Evolutionary conservation across 75 land plant genomes (phyloP).

Genomic region (Picea glauca): DNA sequence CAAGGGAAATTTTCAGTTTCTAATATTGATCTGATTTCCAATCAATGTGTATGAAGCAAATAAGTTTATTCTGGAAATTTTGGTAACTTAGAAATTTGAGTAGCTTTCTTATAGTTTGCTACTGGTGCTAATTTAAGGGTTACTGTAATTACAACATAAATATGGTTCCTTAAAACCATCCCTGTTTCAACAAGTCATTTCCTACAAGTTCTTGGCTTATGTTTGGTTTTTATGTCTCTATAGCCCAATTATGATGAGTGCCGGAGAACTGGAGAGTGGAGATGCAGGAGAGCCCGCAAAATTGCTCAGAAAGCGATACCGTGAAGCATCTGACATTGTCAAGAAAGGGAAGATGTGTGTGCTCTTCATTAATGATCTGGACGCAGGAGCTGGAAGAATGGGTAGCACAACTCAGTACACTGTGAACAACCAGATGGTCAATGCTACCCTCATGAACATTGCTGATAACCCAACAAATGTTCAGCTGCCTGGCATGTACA

Average conservation of each 20-base stretch:
- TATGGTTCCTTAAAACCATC: no score
- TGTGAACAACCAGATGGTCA: conserved; percentile 57
- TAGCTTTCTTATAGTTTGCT: no score
- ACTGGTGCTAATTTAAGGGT: no score
- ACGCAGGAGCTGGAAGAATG: conserved; percentile 54
- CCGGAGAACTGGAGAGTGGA: conserved; percentile 53
- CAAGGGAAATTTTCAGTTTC: no score
- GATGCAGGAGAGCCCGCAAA: conserved; percentile 57
- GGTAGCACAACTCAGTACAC: conserved; percentile 55
- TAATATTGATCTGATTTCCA: no score
- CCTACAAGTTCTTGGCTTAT: background rate
- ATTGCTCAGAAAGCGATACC: conserved; percentile 41
- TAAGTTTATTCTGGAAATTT: no score
- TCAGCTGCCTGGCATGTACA: conserved; percentile 45
- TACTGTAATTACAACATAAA: no score
- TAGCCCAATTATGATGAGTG: conserved; percentile 28
- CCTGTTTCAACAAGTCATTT: background rate
- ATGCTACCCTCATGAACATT: conserved; percentile 55
- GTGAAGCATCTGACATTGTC: conserved; percentile 45
- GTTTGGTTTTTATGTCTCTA: background rate
- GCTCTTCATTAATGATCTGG: conserved; percentile 53
- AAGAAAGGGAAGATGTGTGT: conserved; percentile 57
- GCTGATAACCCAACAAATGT: conserved; percentile 49
- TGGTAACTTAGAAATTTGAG: no score
- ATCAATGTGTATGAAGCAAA: no score